Conservation (phyloP, 1,284 basidiomycete species). For the Moesziomyces sp. region DNA sequence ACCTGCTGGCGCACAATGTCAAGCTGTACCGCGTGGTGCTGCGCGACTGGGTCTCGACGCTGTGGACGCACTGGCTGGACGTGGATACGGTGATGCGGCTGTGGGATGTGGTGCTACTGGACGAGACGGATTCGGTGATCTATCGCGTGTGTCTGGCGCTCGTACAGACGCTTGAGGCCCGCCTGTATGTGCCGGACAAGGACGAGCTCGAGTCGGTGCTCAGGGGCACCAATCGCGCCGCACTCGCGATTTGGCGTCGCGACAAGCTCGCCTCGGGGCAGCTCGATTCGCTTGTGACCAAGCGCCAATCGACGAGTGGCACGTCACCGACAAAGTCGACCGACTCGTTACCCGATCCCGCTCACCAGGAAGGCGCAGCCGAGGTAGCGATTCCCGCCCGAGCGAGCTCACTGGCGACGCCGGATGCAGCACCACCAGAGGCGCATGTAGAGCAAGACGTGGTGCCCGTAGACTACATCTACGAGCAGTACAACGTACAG, state of each 20-base stretch:
- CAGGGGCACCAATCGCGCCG: conserved; percentile 54
- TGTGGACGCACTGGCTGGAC: conserved; percentile 57
- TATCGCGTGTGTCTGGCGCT: conserved; percentile 60
- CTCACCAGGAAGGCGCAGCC: neutral
- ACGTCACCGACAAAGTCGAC: conserved; percentile 2
- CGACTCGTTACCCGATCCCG: conserved; percentile 2
- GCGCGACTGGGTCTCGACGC: conserved; percentile 51
- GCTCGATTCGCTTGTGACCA: conserved; percentile 3
- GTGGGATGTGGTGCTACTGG: conserved; percentile 62
- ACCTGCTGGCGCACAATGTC: conserved; percentile 54
- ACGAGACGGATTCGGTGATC: conserved; percentile 55
- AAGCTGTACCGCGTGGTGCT: conserved; percentile 42
- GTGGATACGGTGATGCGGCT: conserved; percentile 58
- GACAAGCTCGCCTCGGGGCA: conserved; percentile 34
- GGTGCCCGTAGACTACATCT: conserved; percentile 56
- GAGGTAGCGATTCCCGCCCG: neutral
- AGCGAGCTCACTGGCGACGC: conserved; percentile 2
- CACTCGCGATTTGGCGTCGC: conserved; percentile 55
- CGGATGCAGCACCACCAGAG: neutral
- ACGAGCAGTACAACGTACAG: conserved; percentile 60
- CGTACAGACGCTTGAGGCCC: conserved; percentile 53
- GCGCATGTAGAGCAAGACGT: neutral
- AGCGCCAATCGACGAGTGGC: neutral
- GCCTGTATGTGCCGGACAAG: conserved; percentile 59
- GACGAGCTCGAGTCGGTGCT: conserved; percentile 52